Evolutionary conservation across 2,329 filamentous ascomycete genomes (phyloP).

Genomic region (Aspergillus melleus): DNA sequence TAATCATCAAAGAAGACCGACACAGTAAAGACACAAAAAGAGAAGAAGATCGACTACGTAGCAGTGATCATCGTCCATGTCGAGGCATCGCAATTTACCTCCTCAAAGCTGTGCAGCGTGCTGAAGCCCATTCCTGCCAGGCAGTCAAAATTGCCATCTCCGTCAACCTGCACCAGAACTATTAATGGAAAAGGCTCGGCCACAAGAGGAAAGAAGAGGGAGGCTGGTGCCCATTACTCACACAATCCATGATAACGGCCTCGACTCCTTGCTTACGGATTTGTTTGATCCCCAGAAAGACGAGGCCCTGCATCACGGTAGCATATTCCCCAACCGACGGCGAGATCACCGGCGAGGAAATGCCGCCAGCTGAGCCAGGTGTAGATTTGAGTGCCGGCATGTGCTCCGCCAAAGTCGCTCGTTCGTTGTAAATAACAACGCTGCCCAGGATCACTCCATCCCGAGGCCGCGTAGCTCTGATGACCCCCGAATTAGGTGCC

Average conservation of each 20-base stretch:
- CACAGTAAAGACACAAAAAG: neutral
- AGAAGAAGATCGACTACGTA: constrained; percentile 15
- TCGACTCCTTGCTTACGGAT: constrained; percentile 75
- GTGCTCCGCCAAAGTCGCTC: constrained; percentile 66
- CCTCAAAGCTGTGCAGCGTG: constrained; percentile 76
- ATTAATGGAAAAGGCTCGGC: neutral
- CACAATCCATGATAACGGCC: constrained; percentile 76
- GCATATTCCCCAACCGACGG: constrained; percentile 67
- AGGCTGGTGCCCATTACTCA: constrained; percentile 48
- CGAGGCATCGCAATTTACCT: constrained; percentile 68
- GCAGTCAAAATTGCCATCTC: constrained; percentile 71
- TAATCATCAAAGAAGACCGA: neutral
- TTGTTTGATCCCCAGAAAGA: constrained; percentile 77
- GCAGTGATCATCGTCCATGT: constrained; percentile 60
- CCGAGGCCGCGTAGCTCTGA: constrained; percentile 71
- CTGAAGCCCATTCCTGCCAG: constrained; percentile 78
- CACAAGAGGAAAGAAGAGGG: constrained; percentile 1
- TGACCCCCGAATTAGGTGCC: constrained; percentile 72
- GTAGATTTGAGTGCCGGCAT: constrained; percentile 67
- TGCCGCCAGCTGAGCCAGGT: constrained; percentile 64
- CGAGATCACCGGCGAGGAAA: constrained; percentile 76
- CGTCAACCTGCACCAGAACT: constrained; percentile 59
- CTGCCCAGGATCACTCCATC: constrained; percentile 72
- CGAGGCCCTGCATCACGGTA: constrained; percentile 73
- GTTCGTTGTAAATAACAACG: constrained; percentile 73